Evolutionary conservation across 2,329 filamentous ascomycete species (phyloP), one percentile per base, ranked within the genome.

Genomic region (Sporothrix globosa): DNA sequence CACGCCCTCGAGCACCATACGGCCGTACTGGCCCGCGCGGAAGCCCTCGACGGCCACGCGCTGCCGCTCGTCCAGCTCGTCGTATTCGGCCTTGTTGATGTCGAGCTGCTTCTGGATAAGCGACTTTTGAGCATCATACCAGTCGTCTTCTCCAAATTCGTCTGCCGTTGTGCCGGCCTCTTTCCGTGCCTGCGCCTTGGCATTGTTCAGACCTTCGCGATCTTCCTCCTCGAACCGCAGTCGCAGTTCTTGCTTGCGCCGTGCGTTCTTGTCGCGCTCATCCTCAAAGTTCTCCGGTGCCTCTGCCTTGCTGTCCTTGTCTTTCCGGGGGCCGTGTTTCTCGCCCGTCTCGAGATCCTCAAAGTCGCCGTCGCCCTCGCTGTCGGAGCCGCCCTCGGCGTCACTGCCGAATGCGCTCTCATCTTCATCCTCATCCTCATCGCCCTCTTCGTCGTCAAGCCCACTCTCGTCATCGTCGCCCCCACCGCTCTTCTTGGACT

Each of bases 121-220:
- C 44, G 96, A 92, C 82, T 99, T 99, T 78, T 99, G 96, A 39
- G 92, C 88, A 77, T 98, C 96, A 78, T 99, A 99, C 96, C 96
- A 99, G 70, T 99, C 92, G 78, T 99, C 96, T 80, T 99, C 96
- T 68, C 94, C 96, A 76, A 97, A 98, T 77, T 96, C 91, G 68
- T 95, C 88, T 6, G 88, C 84, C 19, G 70, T 46, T 58, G 65
- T 54, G 46, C 86, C 90, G 41, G 87, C 88, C 74, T 93, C 91
- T 73, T 88, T 85, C 48, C 91, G 87, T 13, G 91, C 91, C 67
- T 90, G 88, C 39, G 92, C 90, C 77, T 96, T 96, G 80, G 96
- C 93, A 77, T 96, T 96, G 76, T 92, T 89, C 78, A 97, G 94
- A 0, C 96, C 96, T 78, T 99, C 96, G n/a, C 92, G 88, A 78